Evolutionary conservation across 257 asterid species (phyloP).

Genomic region (Buddleja alternifolia): DNA sequence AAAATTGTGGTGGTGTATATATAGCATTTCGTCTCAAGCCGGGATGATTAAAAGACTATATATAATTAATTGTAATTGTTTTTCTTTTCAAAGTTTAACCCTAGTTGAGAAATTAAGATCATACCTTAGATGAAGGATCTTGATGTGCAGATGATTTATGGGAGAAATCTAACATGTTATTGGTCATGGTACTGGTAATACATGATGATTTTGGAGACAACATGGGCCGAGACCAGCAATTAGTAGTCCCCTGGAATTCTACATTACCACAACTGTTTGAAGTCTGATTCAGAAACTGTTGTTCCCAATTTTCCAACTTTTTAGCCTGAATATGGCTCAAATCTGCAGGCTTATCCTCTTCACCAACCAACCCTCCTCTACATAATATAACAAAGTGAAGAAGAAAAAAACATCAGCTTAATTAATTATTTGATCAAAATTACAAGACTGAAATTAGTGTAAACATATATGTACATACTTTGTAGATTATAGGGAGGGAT

Average conservation of each 20-base stretch:
- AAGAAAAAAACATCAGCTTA: neutral
- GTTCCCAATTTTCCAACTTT: constrained; percentile 61
- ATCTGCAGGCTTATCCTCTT: constrained; percentile 39
- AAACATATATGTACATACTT: too few relatives aligned
- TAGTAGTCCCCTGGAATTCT: constrained; percentile 29
- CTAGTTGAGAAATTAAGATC: too few relatives aligned
- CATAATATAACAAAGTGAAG: constrained; percentile 20
- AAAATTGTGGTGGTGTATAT: too few relatives aligned
- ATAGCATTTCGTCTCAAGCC: too few relatives aligned
- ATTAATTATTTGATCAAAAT: neutral
- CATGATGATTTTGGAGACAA: constrained; percentile 55
- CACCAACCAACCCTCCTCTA: constrained; percentile 67
- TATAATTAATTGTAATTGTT: too few relatives aligned
- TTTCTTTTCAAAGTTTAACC: too few relatives aligned
- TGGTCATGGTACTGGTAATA: constrained; percentile 43
- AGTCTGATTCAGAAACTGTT: constrained; percentile 41
- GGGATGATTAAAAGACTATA: too few relatives aligned
- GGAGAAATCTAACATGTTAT: constrained; percentile 61
- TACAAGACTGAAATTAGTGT: too few relatives aligned
- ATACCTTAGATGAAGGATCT: constrained; percentile 60
- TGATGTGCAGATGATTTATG: constrained; percentile 41
- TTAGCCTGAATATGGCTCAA: constrained; percentile 36
- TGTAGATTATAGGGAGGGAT: too few relatives aligned
- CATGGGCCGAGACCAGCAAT: constrained; percentile 44
- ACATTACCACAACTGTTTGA: constrained; percentile 24